Evolutionary conservation across 2,329 filamentous ascomycete genomes (phyloP).

Genomic region (Lecanoromycetidae sp.): DNA sequence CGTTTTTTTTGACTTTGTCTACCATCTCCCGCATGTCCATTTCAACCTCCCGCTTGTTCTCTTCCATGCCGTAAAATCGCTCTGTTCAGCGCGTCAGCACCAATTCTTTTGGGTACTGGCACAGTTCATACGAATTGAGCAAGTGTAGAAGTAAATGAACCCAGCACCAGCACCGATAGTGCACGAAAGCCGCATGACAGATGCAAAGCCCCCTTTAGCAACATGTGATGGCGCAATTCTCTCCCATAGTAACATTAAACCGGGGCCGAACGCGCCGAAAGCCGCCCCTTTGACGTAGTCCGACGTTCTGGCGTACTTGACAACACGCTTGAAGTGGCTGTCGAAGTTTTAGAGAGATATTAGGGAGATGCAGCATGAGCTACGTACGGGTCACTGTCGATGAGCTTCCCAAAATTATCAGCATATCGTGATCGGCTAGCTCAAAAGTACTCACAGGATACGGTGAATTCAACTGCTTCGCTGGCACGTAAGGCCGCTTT

Average conservation of each 20-base stretch:
- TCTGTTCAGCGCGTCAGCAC: slow-evolving; percentile 28
- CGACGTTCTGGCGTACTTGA: slow-evolving; percentile 71
- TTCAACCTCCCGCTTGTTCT: slow-evolving; percentile 83
- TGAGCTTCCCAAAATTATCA: slow-evolving; percentile 53
- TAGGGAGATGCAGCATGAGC: slow-evolving; percentile 11
- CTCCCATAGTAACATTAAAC: slow-evolving; percentile 67
- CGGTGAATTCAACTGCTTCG: slow-evolving; percentile 68
- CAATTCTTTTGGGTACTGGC: neutral
- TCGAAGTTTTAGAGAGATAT: slow-evolving; percentile 24
- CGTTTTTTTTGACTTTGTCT: slow-evolving; percentile 80
- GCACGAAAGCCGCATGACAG: slow-evolving; percentile 66
- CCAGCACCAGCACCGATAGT: slow-evolving; percentile 64
- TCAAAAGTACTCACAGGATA: slow-evolving; percentile 59
- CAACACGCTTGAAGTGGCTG: slow-evolving; percentile 82
- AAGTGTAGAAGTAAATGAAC: slow-evolving; percentile 74
- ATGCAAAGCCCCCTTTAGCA: slow-evolving; percentile 68
- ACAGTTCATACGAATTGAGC: slow-evolving; percentile 60
- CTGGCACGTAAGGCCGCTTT: slow-evolving; percentile 47
- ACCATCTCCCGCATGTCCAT: slow-evolving; percentile 99
- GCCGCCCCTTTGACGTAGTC: slow-evolving; percentile 65
- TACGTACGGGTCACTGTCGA: slow-evolving; percentile 94
- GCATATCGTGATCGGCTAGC: slow-evolving; percentile 5
- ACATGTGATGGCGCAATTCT: slow-evolving; percentile 73
- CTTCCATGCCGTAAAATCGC: slow-evolving; percentile 92
- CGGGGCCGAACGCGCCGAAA: slow-evolving; percentile 60